These are phyloP conservation scores for Pleurotus pulmonarius DNA, from an alignment of 768 basidiomycete genomes.

Conservation along the genomic window DNA sequence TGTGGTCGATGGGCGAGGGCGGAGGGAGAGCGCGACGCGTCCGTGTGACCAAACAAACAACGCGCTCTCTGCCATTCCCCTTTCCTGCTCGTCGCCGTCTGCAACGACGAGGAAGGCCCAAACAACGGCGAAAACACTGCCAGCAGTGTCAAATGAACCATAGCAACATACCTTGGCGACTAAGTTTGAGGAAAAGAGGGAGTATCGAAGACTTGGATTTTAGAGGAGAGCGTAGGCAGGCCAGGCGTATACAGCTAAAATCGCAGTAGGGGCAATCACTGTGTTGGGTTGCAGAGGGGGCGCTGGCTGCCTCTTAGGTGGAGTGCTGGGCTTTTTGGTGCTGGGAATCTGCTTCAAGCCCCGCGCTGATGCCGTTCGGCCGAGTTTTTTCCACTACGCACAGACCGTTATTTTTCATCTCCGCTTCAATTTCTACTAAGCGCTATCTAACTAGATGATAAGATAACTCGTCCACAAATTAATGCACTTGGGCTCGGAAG, in stretches of 20 bases:
- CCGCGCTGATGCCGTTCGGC: conserved; percentile 1
- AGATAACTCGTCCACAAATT: too few species aligned
- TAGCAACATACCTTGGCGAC: conserved; percentile 7
- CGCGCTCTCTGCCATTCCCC: conserved; percentile 9
- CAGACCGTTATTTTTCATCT: not conserved
- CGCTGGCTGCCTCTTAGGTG: conserved; percentile 6
- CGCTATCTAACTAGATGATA: too few species aligned
- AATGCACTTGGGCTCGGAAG: too few species aligned
- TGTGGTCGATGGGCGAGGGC: not conserved
- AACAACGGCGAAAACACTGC: not conserved
- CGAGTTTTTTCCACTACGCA: conserved; percentile 4
- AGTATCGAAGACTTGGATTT: conserved; percentile 5
- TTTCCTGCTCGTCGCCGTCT: conserved; percentile 5
- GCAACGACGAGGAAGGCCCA: conserved; percentile 12
- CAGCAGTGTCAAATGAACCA: conserved; percentile 1
- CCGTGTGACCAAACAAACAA: conserved; percentile 19
- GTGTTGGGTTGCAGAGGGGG: conserved; percentile 8
- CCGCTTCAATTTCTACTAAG: not conserved
- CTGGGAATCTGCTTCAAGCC: conserved; percentile 10
- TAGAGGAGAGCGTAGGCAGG: conserved; percentile 6
- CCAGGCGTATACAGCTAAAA: conserved; percentile 7
- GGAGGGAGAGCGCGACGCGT: conserved; percentile 10
- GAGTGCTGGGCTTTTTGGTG: conserved; percentile 7
- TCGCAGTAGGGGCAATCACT: conserved; percentile 8
- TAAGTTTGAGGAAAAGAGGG: conserved; percentile 1